Evolutionary conservation across 2,329 filamentous ascomycete species (phyloP).

Genomic region (Verticillium klebahnii): DNA sequence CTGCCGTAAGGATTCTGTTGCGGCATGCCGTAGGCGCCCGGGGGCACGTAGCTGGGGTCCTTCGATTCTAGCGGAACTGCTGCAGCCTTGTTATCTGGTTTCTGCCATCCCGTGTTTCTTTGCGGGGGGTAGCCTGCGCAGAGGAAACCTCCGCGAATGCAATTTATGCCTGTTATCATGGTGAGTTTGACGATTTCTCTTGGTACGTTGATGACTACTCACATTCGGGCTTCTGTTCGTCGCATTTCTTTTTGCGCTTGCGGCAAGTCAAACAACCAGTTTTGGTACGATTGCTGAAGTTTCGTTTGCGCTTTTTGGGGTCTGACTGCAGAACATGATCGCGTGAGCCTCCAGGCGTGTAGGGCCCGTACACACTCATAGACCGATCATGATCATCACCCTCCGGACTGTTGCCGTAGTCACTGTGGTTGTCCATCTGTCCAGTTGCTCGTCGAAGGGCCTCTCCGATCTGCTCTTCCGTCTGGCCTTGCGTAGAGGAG

Average conservation of each 20-base stretch:
- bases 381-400: slow-evolving; percentile 39
- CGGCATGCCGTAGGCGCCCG: slow-evolving; percentile 59
- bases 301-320: slow-evolving; percentile 67
- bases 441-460: slow-evolving; percentile 36
- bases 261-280: slow-evolving; percentile 93
- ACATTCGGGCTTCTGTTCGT: slow-evolving; percentile 92
- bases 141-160: slow-evolving; percentile 80
- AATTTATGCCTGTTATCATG: slow-evolving; percentile 68
- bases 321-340: slow-evolving; percentile 51
- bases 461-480: slow-evolving; percentile 46
- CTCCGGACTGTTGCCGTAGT: slow-evolving; percentile 49
- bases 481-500: slow-evolving; percentile 38
- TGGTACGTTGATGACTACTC: slow-evolving; percentile 31
- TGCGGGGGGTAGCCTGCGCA: slow-evolving; percentile 89
- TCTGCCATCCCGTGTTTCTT: slow-evolving; percentile 68
- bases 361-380: slow-evolving; percentile 36
- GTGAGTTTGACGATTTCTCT: slow-evolving; percentile 3
- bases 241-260: slow-evolving; percentile 94
- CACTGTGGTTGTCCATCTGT: slow-evolving; percentile 38
- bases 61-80: slow-evolving; percentile 80
- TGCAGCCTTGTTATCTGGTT: slow-evolving; percentile 64
- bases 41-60: slow-evolving; percentile 60
- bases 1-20: slow-evolving; percentile 35
- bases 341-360: slow-evolving; percentile 36
- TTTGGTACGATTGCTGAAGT: slow-evolving; percentile 94